Base-by-base conservation (phyloP, 164 flowering plant species). In the Annona cherimola region DNA sequence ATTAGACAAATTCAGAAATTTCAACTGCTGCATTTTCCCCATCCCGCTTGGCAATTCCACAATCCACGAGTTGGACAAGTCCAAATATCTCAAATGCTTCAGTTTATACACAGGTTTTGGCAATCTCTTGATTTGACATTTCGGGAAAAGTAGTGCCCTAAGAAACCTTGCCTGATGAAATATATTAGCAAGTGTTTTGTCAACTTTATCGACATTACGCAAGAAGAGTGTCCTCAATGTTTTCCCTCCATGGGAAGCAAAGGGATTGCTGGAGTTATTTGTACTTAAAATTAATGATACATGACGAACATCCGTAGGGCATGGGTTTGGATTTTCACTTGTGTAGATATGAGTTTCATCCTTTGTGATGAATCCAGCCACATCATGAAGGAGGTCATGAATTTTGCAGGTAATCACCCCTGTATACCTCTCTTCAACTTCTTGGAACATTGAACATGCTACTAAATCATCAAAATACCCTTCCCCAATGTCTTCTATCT, bases 21-120 rank as follows among this genome's bases (percentile, higher is more conserved):
- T n/a, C n/a, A n/a, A n/a, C n/a, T n/a, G n/a, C n/a, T n/a, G n/a
- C n/a, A n/a, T n/a, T n/a, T n/a, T n/a, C n/a, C n/a, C n/a, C 11
- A 77, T 4, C 8, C 81, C 74, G 3, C 70, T 45, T 12, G 86
- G 75, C 43, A 73, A 40, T 42, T 45, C 4, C 5, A 42, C 42
- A 7, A 73, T 45, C 18, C 5, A 2, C 4, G 71, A 40, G 5
- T 43, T 1, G 18, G 66, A 66, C 39, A 73, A 68, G 20, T 66
- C 43, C 14, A 67, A 57, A 55, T 73, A 68, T 67, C 66, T 60
- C 5, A 73, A 61, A 42, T 43, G 66, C 42, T 26, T 67, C 57
- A 73, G 43, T 26, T 60, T 60, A 5, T 14, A 43, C 12, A 73
- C n/a, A 3, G 75, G 57, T 5, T n/a, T 26, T 5, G 75, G 43